A percentile compares a stretch with the other conserved stretches of the same genome.
Conservation (phyloP, 2,329 filamentous ascomycete genomes). For the Colletotrichum sp. region DNA sequence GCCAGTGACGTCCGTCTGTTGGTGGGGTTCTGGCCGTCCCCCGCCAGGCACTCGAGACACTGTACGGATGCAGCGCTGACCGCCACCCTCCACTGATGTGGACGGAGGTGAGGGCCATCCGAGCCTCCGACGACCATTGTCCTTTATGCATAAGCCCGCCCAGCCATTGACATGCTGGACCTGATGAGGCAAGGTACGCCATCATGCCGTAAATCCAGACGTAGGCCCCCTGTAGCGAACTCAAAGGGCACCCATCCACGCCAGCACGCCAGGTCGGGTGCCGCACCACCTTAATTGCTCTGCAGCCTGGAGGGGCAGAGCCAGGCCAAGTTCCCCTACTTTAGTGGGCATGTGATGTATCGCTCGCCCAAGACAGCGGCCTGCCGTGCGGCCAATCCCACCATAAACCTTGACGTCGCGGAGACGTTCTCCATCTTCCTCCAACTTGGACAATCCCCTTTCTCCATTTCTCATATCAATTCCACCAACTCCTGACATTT, state of each 20-base stretch:
- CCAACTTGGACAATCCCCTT: not conserved
- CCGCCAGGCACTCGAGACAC: not conserved
- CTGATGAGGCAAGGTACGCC: not conserved
- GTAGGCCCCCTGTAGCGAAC: not conserved
- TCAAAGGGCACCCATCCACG: not conserved
- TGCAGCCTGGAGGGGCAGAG: slow-evolving; percentile 13
- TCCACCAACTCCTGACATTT: not conserved
- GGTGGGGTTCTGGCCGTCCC: not conserved
- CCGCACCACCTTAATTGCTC: not conserved
- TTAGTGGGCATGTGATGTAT: slow-evolving; percentile 18
- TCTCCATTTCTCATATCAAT: slow-evolving; percentile 5
- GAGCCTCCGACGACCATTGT: not conserved
- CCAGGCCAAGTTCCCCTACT: not conserved
- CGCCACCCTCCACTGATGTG: not conserved
- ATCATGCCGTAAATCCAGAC: not conserved
- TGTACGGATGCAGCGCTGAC: not conserved
- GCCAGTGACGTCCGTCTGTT: slow-evolving; percentile 7
- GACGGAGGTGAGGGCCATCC: not conserved
- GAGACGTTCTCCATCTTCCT: slow-evolving; percentile 9
- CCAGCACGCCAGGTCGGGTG: not conserved
- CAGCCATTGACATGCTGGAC: not conserved
- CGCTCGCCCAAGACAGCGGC: not conserved
- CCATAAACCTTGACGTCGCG: slow-evolving; percentile 14
- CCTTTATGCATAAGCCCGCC: not conserved
- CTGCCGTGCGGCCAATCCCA: not conserved